A percentile compares a stretch with the other conserved stretches of the same genome.
Evolutionary conservation across 2,329 filamentous ascomycete species (phyloP).

Genomic region (Sporothrix inflata): DNA sequence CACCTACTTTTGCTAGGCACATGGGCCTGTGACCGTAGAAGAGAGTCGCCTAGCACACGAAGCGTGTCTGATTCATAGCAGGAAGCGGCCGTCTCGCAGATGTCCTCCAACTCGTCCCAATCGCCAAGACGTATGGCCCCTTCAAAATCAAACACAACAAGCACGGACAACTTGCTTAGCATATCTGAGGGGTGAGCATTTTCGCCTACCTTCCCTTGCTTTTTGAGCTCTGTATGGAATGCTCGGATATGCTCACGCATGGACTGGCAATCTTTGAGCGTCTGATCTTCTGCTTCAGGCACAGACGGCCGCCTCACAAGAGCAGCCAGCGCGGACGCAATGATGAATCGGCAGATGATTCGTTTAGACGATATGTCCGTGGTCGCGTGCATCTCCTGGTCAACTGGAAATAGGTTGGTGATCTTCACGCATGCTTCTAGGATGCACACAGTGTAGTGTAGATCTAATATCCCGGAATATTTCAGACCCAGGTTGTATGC

Average conservation of each 20-base stretch:
- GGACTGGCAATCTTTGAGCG: slow-evolving; percentile 64
- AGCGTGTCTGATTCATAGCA: slow-evolving; percentile 54
- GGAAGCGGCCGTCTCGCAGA: slow-evolving; percentile 57
- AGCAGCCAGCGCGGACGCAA: slow-evolving; percentile 55
- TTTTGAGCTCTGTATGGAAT: slow-evolving; percentile 57
- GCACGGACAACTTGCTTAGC: slow-evolving; percentile 62
- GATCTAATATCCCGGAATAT: slow-evolving; percentile 58
- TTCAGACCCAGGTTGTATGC: slow-evolving; percentile 77
- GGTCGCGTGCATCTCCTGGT: slow-evolving; percentile 46
- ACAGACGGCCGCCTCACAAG: slow-evolving; percentile 51
- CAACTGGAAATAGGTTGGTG: slow-evolving; percentile 54
- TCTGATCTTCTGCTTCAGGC: slow-evolving; percentile 51
- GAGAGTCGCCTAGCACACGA: slow-evolving; percentile 67
- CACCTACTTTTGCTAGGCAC: slow-evolving; percentile 28
- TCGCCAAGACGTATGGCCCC: slow-evolving; percentile 66
- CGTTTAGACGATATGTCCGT: slow-evolving; percentile 57
- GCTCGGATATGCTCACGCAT: slow-evolving; percentile 62
- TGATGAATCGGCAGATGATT: slow-evolving; percentile 73
- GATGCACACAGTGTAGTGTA: slow-evolving; percentile 59
- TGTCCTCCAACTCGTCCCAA: slow-evolving; percentile 66
- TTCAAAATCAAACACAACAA: slow-evolving; percentile 81
- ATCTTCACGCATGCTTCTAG: slow-evolving; percentile 57
- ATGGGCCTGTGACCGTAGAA: slow-evolving; percentile 57
- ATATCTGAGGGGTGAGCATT: slow-evolving; percentile 56
- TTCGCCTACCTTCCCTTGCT: slow-evolving; percentile 46